These are phyloP conservation scores for Moelleriella libera DNA, from an alignment of 2,329 filamentous ascomycete genomes.

Conservation along the genomic window DNA sequence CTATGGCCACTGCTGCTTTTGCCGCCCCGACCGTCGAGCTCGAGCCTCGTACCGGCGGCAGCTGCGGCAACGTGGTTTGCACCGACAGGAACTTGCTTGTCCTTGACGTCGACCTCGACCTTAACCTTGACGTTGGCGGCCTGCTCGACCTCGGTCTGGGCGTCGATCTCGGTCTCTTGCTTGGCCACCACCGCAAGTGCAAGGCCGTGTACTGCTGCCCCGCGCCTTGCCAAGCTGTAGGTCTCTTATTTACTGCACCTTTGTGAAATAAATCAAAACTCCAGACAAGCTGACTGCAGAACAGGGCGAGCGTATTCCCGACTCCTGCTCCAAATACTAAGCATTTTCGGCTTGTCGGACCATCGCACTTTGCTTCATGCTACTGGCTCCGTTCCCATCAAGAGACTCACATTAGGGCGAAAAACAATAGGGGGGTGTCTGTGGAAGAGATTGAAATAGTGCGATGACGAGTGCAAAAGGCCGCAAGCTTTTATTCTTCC, in stretches of 20 bases:
- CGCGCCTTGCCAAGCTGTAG: neutral
- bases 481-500: too few relatives aligned
- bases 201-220: constrained; percentile 2
- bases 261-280: neutral
- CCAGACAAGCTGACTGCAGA: too few relatives aligned
- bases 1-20: constrained; percentile 1
- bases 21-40: neutral
- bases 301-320: too few relatives aligned
- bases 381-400: too few relatives aligned
- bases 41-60: neutral
- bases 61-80: neutral
- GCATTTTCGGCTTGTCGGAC: too few relatives aligned
- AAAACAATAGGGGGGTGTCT: too few relatives aligned
- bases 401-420: too few relatives aligned
- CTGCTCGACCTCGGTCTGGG: neutral
- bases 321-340: too few relatives aligned
- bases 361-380: too few relatives aligned
- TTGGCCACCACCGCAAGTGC: neutral
- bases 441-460: too few relatives aligned
- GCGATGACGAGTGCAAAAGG: too few relatives aligned
- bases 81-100: neutral
- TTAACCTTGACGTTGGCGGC: neutral
- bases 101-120: neutral
- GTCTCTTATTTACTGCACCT: neutral
- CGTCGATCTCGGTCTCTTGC: neutral